Evolutionary conservation across 1,284 basidiomycete species (phyloP), one percentile per base, ranked within the genome.

Genomic region (Sparassis latifolia): DNA sequence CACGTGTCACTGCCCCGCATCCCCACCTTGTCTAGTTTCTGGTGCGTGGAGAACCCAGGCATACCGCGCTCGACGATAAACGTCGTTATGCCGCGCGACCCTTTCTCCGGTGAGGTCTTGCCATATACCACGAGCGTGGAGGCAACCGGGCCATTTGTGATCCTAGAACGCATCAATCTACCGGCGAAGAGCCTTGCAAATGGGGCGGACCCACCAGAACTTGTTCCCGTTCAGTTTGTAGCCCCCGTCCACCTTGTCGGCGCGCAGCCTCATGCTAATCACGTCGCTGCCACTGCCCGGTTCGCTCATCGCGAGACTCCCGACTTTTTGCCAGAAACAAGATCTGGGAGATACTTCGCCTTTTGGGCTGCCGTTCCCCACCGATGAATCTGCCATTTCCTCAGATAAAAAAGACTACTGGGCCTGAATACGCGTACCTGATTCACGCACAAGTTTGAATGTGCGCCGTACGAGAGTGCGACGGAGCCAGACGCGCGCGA

Each of bases 1-100:
- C 92, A 94, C 0, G 94, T 97, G 63, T 97, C 93, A 51, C 88
- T 92, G 40, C 95, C 95, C 55, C 95, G 76, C 94, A 97, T 97
- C 1, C 94, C 94, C 61, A 97, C 84, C 68, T 97, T 97, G 71
- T 97, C 94, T 27, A 97, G 75, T 61, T 94, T 93, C 57, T 88
- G 90, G 58, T 89, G 85, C 2, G 90, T 90, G 10, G 89, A 89
- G 70, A 97, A 97, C 4, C 95, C 95, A 35, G 78, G 68, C 66
- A 83, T 90, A 2, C 70, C 82, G 40, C 80, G 84, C 69, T 97
- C 92, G 52, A 97, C 75, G 56, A 97, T 84, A 70, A 97, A 97
- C 0, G 94, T 84, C 0, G 94, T 97, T 58, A 97, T 93, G 12
- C 93, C 92, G 66, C 91, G 95, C 29, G 88, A 87, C 7, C 82